Conservation (phyloP, 2,329 filamentous ascomycete genomes). For the Eurotiales sp. region DNA sequence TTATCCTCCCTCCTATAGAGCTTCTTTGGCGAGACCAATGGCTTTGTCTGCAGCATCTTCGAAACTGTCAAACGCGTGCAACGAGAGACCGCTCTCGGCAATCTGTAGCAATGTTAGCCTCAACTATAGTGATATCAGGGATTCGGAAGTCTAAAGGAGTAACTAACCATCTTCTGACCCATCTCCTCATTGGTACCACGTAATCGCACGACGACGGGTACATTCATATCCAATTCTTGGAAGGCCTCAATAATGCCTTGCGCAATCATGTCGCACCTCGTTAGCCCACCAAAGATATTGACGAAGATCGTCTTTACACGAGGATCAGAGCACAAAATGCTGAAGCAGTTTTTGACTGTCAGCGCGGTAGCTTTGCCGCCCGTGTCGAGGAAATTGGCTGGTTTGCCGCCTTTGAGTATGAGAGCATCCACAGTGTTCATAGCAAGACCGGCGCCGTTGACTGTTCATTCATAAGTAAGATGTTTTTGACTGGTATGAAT, state of each 20-base stretch:
- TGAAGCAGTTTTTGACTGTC: constrained; percentile 74
- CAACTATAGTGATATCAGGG: no score
- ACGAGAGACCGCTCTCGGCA: constrained; percentile 60
- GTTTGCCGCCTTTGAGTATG: constrained; percentile 60
- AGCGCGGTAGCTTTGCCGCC: constrained; percentile 82
- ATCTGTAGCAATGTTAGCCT: constrained; percentile 43
- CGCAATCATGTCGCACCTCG: constrained; percentile 77
- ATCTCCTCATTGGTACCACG: constrained; percentile 70
- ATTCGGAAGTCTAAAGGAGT: no score
- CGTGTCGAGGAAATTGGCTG: constrained; percentile 84
- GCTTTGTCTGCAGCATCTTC: constrained; percentile 67
- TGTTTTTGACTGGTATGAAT: neutral
- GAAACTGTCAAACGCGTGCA: constrained; percentile 71
- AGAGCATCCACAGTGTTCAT: constrained; percentile 90
- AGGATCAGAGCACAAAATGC: constrained; percentile 66
- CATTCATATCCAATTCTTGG: constrained; percentile 60
- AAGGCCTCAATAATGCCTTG: constrained; percentile 70
- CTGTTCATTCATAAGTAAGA: constrained; percentile 29
- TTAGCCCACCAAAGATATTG: constrained; percentile 68
- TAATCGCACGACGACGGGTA: constrained; percentile 74
- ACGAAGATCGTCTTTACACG: constrained; percentile 70
- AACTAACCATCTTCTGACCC: constrained; percentile 60
- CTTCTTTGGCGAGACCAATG: constrained; percentile 51
- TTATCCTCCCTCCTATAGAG: neutral
- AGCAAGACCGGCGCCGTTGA: constrained; percentile 84